Base-by-base conservation (phyloP, 352 stramenopile species). In the Globisporangium nagaii region DNA sequence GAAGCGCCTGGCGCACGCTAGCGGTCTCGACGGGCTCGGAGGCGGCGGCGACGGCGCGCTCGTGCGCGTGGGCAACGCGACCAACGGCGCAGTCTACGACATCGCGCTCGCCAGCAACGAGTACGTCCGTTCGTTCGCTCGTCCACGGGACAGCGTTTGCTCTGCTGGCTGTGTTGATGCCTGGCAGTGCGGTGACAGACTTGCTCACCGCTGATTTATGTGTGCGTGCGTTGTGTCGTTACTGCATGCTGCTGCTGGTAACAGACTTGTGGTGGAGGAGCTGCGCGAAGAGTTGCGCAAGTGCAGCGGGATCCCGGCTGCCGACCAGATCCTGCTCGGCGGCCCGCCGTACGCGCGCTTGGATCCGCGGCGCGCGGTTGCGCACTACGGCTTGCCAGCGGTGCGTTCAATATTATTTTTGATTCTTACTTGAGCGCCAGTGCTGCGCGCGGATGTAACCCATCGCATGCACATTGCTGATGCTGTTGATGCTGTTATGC, bases 261-360 rank as follows among this genome's bases (percentile, higher is more conserved):
- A 13, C 30, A 94, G 84, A 46, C 53, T 90, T 12, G 69, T 75
- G 27, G 70, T 93, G 1, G 75, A 88, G 24, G 75, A 90, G 57
- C 51, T 95, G 17, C 73, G 80, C 15, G 73, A 90, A 11, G 75
- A 84, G 42, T 59, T 95, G 25, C 68, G 68, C 17, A 44, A 68
- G 44, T 57, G 62, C 43, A 92, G 79, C 34, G 75, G 76, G 34
- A 75, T 95, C 30, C 77, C 85, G 1, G 46, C 49, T 13, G 56
- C 57, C 17, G 85, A 95, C 39, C 85, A 95, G 65, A 95, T 95
- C 63, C 44, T 95, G 37, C 62, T 95, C 4, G 72, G 79, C 39
- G 85, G 85, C 0, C 85, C 85, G 41, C 85, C 85, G 13, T 95
- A 87, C 43, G 71, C 78, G 17, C 77, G 81, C 0, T 58, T 95